Percentiles rank a stretch among this genome's conserved stretches.
Evolutionary conservation across 176 grass and related monocot genomes (phyloP).

Genomic region (Bolboschoenus planiculmis): DNA sequence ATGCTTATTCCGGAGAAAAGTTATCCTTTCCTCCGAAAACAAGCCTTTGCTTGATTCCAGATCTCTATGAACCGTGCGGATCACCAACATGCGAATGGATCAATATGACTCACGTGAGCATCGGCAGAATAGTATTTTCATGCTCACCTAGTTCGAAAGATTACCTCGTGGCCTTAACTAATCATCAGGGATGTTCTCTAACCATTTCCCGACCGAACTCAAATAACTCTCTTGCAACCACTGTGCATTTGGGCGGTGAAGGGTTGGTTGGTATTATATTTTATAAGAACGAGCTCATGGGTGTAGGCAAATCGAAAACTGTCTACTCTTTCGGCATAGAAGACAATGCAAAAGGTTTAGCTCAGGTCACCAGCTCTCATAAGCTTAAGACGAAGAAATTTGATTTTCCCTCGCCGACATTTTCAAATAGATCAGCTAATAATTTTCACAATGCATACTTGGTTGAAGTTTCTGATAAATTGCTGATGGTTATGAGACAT

Average conservation of each 20-base stretch:
- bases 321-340: background rate
- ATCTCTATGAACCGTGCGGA: background rate
- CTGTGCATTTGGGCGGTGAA: constrained; percentile 4
- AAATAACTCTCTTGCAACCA: background rate
- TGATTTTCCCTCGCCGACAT: background rate
- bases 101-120: background rate
- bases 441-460: background rate
- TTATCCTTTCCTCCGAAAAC: background rate
- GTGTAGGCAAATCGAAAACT: background rate
- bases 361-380: background rate
- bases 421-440: background rate
- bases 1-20: background rate
- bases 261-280: background rate
- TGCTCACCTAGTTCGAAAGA: background rate
- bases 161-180: background rate
- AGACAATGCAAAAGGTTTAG: background rate
- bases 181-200: background rate
- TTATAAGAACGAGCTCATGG: background rate
- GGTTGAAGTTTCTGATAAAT: background rate
- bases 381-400: background rate
- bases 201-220: background rate
- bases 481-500: constrained; percentile 1
- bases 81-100: background rate
- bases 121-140: background rate
- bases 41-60: background rate